A percentile compares a stretch with the other conserved stretches of the same genome.
Conservation (phyloP, 2,329 filamentous ascomycete genomes). For the Emergomyces africanus region DNA sequence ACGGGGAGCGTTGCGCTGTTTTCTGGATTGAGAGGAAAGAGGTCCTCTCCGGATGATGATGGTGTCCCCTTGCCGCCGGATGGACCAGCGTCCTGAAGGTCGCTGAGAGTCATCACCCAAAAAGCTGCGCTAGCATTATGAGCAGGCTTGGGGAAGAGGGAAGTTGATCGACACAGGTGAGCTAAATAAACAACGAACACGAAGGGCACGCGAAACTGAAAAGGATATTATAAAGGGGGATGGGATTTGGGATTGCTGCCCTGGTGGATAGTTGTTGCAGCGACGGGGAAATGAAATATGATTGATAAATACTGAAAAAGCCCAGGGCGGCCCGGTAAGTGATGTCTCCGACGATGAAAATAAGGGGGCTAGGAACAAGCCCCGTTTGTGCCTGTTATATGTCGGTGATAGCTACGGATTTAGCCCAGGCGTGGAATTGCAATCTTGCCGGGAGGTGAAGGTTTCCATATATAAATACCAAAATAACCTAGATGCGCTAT, state of each 20-base stretch:
- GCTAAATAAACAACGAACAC: not conserved
- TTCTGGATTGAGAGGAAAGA: not conserved
- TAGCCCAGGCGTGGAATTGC: too few species aligned
- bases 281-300: not conserved
- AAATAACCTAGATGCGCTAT: too few species aligned
- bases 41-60: not conserved
- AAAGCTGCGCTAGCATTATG: not conserved
- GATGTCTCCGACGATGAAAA: too few species aligned
- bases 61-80: constrained; percentile 67
- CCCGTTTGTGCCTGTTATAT: too few species aligned
- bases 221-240: not conserved
- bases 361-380: too few species aligned
- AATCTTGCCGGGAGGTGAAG: too few species aligned
- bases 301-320: too few species aligned
- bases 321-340: too few species aligned
- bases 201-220: not conserved
- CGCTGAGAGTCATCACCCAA: constrained; percentile 3
- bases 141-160: not conserved
- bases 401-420: too few species aligned
- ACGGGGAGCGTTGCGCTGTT: constrained; percentile 39
- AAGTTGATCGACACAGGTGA: not conserved
- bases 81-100: not conserved
- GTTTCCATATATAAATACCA: too few species aligned
- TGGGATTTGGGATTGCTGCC: not conserved
- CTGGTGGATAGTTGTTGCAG: not conserved